Percentiles rank a stretch among this genome's conserved stretches.
Conservation (phyloP, 345 rosid species). For the Syzygium grande region DNA sequence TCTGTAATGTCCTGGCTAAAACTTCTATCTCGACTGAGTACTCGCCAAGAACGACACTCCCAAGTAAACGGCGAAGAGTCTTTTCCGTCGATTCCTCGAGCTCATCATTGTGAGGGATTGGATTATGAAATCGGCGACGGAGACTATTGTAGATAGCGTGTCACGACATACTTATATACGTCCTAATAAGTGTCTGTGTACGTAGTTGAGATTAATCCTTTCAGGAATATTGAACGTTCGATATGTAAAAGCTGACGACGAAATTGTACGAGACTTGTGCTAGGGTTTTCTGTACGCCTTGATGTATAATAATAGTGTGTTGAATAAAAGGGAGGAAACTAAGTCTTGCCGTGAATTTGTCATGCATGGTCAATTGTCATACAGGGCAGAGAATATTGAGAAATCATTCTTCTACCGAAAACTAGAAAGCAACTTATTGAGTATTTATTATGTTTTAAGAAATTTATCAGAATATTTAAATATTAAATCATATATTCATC, state of each 20-base stretch:
- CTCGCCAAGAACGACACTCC: constrained; percentile 21
- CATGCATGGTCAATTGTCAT: not conserved
- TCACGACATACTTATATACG: not conserved
- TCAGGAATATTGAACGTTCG: not conserved
- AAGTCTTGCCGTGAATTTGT: not conserved
- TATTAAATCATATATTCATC: not conserved
- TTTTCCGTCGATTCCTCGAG: constrained; percentile 28
- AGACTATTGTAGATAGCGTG: not conserved
- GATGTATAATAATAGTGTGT: not conserved
- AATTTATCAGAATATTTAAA: not conserved
- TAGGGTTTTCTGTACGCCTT: not conserved
- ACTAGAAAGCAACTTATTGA: not conserved
- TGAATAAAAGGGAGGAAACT: not conserved
- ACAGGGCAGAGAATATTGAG: not conserved
- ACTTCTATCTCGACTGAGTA: constrained; percentile 23
- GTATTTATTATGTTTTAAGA: not conserved
- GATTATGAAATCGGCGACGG: not conserved
- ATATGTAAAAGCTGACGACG: not conserved
- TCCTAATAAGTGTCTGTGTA: not conserved
- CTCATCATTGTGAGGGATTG: constrained; percentile 21
- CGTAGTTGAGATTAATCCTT: not conserved
- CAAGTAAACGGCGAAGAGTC: constrained; percentile 33
- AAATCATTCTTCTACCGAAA: not conserved
- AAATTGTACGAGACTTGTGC: not conserved
- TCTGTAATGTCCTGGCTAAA: constrained; percentile 33